Conservation (phyloP, 2,329 filamentous ascomycete genomes). For the Beauveria bassiana region DNA sequence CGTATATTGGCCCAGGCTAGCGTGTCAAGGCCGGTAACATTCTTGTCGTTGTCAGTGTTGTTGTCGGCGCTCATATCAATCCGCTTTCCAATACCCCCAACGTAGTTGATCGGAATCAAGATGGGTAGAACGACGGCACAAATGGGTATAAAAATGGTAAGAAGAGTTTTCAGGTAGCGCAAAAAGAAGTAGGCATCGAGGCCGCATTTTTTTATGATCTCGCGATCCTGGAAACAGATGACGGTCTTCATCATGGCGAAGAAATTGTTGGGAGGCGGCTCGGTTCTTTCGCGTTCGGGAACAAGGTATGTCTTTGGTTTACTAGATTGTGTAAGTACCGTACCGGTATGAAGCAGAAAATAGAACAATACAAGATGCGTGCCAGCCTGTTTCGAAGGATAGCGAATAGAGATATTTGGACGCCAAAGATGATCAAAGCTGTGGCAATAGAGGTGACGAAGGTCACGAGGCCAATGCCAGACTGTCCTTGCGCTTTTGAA, state of each 20-base stretch:
- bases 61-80: slow-evolving; percentile 30
- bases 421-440: slow-evolving; percentile 53
- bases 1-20: slow-evolving; percentile 85
- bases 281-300: slow-evolving; percentile 73
- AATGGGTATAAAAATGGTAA: slow-evolving; percentile 87
- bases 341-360: slow-evolving; percentile 3
- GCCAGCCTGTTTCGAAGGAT: slow-evolving; percentile 70
- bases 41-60: slow-evolving; percentile 23
- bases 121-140: slow-evolving; percentile 73
- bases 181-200: slow-evolving; percentile 97
- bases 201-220: slow-evolving; percentile 91
- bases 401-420: slow-evolving; percentile 64
- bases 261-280: slow-evolving; percentile 56
- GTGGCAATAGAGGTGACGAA: slow-evolving; percentile 59
- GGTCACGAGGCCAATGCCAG: slow-evolving; percentile 28
- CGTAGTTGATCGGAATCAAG: slow-evolving; percentile 74
- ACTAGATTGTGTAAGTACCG: slow-evolving; percentile 31
- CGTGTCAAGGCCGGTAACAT: slow-evolving; percentile 61
- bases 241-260: slow-evolving; percentile 49
- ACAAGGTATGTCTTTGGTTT: slow-evolving; percentile 82
- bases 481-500: neutral
- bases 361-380: slow-evolving; percentile 62
- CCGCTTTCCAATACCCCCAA: slow-evolving; percentile 59
- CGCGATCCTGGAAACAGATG: slow-evolving; percentile 62
- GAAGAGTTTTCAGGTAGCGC: slow-evolving; percentile 67